phyloP scores from a whole-genome alignment of 805 yeast genomes.

The Kodamaea sagamina region DNA sequence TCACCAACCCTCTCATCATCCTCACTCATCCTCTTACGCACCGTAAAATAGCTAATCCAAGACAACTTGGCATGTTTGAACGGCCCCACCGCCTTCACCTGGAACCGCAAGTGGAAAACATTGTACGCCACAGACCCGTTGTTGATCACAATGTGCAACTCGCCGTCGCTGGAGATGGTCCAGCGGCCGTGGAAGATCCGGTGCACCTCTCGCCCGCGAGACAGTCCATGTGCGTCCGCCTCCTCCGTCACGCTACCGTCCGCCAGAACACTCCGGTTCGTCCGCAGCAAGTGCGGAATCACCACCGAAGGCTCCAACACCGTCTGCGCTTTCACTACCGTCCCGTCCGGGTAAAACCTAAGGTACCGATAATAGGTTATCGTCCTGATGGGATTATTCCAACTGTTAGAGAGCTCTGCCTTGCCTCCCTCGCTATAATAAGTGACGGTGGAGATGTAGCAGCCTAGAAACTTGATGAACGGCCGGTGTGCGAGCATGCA shows the following conservation, averaged over 20 bases:
- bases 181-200: conserved; percentile 53
- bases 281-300: conserved; percentile 54
- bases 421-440: conserved; percentile 83
- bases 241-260: conserved; percentile 19
- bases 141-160: conserved; percentile 47
- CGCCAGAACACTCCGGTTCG: conserved; percentile 19
- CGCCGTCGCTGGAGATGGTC: conserved; percentile 57
- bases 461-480: conserved; percentile 75
- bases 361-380: conserved; percentile 87
- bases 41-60: conserved; percentile 67
- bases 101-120: conserved; percentile 61
- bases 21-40: conserved; percentile 41
- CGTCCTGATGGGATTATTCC: conserved; percentile 76
- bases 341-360: conserved; percentile 79
- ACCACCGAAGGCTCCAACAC: conserved; percentile 70
- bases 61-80: conserved; percentile 67
- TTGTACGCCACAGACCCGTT: conserved; percentile 64
- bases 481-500: conserved; percentile 67
- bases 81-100: conserved; percentile 52
- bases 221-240: conserved; percentile 17
- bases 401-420: conserved; percentile 61
- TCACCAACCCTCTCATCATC: conserved; percentile 54
- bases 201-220: conserved; percentile 29
- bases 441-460: conserved; percentile 82
- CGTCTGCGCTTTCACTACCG: conserved; percentile 67